phyloP scores from a whole-genome alignment of 2,329 filamentous ascomycete genomes.

The Metarhizium album region DNA sequence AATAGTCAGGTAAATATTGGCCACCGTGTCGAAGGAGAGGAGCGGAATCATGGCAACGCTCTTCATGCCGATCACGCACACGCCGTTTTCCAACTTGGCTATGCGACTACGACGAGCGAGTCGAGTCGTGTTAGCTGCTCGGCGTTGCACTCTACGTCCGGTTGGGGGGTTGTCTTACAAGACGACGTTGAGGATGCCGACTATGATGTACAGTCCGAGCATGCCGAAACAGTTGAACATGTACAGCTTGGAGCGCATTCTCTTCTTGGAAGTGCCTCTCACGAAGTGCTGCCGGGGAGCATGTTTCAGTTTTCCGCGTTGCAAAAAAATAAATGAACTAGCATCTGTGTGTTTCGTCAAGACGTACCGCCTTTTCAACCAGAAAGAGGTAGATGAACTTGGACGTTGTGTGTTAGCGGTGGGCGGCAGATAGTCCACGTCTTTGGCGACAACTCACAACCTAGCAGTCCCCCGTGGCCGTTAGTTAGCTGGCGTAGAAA shows the following conservation, averaged over 20 bases:
- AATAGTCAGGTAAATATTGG: constrained; percentile 52
- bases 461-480: too few species aligned
- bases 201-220: constrained; percentile 31
- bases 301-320: too few species aligned
- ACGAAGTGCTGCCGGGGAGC: constrained; percentile 49
- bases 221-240: constrained; percentile 51
- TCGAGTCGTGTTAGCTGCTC: too few species aligned
- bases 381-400: constrained; percentile 54
- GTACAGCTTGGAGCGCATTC: constrained; percentile 46
- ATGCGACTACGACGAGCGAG: constrained; percentile 36
- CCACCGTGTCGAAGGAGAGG: constrained; percentile 47
- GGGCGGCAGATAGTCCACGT: not conserved
- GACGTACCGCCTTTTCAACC: constrained; percentile 47
- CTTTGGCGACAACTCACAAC: constrained; percentile 15
- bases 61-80: constrained; percentile 53
- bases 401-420: not conserved
- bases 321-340: too few species aligned
- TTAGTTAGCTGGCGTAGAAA: constrained; percentile 11
- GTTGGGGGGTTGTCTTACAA: constrained; percentile 32
- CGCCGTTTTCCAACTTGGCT: constrained; percentile 39
- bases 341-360: constrained; percentile 7
- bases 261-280: constrained; percentile 36
- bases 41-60: constrained; percentile 48
- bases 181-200: constrained; percentile 48
- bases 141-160: not conserved